Conservation (phyloP, 148 eudicot species). For the Salicornia ramosissima region DNA sequence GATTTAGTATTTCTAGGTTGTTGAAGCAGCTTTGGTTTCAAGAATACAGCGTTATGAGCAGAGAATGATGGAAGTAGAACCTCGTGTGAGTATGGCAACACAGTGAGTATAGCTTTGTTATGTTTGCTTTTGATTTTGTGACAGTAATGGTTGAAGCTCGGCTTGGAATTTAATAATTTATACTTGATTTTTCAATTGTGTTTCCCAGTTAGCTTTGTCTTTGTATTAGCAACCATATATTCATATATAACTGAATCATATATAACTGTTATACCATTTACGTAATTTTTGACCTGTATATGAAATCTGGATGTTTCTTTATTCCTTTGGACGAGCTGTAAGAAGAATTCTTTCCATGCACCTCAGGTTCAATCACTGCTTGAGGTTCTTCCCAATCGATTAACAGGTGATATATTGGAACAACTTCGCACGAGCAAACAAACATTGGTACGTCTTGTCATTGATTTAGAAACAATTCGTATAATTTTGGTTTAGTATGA, state of each 20-base stretch:
- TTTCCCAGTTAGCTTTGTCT: background rate
- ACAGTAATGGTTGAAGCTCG: background rate
- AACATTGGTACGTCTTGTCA: conserved; percentile 50
- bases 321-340: conserved; percentile 2
- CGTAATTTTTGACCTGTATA: background rate
- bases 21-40: conserved; percentile 94
- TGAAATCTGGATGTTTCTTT: background rate
- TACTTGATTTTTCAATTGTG: conserved; percentile 3
- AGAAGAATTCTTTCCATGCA: conserved; percentile 10
- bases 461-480: background rate
- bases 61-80: conserved; percentile 87
- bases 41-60: conserved; percentile 81
- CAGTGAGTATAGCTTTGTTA: conserved; percentile 46
- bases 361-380: conserved; percentile 74
- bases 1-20: conserved; percentile 47
- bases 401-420: conserved; percentile 79
- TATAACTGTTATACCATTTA: background rate
- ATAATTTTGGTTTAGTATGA: background rate
- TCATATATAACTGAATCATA: too few relatives aligned
- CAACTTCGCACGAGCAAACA: conserved; percentile 92
- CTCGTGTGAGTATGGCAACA: conserved; percentile 87
- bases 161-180: too few relatives aligned
- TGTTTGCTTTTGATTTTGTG: background rate
- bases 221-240: too few relatives aligned
- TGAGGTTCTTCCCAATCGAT: conserved; percentile 81